phyloP scores from a whole-genome alignment of 2,329 filamentous ascomycete species.

The Ophiostoma montium region DNA sequence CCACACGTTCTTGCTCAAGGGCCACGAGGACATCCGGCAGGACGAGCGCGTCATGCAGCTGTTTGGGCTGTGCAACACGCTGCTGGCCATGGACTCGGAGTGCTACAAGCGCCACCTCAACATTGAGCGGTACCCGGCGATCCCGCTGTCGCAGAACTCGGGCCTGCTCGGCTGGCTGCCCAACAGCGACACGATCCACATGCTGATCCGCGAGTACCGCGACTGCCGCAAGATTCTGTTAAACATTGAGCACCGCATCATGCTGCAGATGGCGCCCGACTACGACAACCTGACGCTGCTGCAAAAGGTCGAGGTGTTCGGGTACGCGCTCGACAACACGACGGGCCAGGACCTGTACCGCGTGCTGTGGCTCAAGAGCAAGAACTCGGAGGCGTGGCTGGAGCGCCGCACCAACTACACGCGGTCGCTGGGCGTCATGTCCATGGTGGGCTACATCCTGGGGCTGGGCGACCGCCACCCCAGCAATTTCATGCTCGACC shows the following conservation, averaged over 20 bases:
- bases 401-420: conserved; percentile 98
- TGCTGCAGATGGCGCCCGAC: conserved; percentile 99
- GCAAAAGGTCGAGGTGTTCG: conserved; percentile 99
- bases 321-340: conserved; percentile 97
- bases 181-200: conserved; percentile 93
- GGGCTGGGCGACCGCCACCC: conserved; percentile 93
- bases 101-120: conserved; percentile 94
- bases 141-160: conserved; percentile 90
- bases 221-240: conserved; percentile 94
- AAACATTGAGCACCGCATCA: conserved; percentile 98
- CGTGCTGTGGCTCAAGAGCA: conserved; percentile 96
- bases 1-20: conserved; percentile 87
- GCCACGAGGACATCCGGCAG: conserved; percentile 98
- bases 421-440: conserved; percentile 93
- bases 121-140: conserved; percentile 92
- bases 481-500: conserved; percentile 94
- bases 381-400: conserved; percentile 95
- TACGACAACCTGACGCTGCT: conserved; percentile 97
- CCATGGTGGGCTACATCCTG: conserved; percentile 99
- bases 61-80: conserved; percentile 92
- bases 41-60: conserved; percentile 99
- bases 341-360: conserved; percentile 97
- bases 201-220: conserved; percentile 92
- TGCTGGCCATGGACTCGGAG: conserved; percentile 85
- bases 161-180: conserved; percentile 93